Evolutionary conservation across 768 basidiomycete species (phyloP), one percentile per base, ranked within the genome.

Genomic region (Crassisporium funariophilum): DNA sequence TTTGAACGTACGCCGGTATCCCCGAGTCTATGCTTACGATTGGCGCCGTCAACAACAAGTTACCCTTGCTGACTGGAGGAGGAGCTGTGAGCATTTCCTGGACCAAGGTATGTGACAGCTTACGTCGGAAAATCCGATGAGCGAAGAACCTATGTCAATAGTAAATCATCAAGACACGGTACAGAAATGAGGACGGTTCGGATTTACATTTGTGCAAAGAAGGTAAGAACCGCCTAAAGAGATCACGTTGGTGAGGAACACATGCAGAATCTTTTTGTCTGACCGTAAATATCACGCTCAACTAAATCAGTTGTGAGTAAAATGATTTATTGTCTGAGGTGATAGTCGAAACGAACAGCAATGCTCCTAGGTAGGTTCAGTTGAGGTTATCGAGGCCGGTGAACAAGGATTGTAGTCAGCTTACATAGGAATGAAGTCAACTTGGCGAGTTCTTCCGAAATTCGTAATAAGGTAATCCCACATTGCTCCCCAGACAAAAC

Each of bases 101-200:
- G 6, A 16, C 6, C 19, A n/a, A 33, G 7, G 13, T 7, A 21
- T 16, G 5, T 7, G n/a, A 4, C n/a, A 16, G 59, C 71, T 34
- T 44, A 72, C 72, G 55, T 47, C 57, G 52, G 44, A 63, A 69
- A 23, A 74, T 68, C 29, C 72, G 54, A 37, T 66, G 62, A 7
- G 66, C 66, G 34, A 70, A 66, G 58, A 68, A 66, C 38, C 65
- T 71, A 31, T 2, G 45, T 2, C 24, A 24, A 15, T 4, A 21
- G 17, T 9, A 22, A 7, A 37, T 29, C 15, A 22, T 13, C 35
- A 24, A 33, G 44, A 16, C 8, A 24, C 5, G 5, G 37, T 31
- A 41, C 23, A 21, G 13, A 17, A 15, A 35, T 33, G 5, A 16
- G 17, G 17, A 36, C 16, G 25, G 31, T 11, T 41, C 29, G 10